Conservation (phyloP, 805 yeast genomes). For the Yueomyces sinensis region DNA sequence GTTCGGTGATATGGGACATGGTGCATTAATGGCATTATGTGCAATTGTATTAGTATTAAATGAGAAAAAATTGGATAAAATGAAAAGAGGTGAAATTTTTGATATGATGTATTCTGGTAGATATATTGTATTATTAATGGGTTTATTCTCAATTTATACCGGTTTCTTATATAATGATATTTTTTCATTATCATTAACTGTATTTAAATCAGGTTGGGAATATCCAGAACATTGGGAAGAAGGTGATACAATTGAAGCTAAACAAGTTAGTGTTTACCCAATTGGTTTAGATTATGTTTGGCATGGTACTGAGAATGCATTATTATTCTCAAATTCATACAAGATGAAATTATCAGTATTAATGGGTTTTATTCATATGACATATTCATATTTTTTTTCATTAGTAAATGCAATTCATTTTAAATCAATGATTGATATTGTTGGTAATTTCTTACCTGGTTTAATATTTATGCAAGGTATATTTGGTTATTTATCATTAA, state of each 20-base stretch:
- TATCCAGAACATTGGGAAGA: constrained; percentile 43
- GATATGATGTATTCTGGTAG: constrained; percentile 69
- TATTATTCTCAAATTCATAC: constrained; percentile 58
- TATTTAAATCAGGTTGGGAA: constrained; percentile 59
- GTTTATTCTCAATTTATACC: constrained; percentile 58
- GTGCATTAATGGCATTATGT: constrained; percentile 45
- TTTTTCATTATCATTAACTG: constrained; percentile 54
- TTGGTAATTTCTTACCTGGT: constrained; percentile 67
- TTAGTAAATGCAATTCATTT: constrained; percentile 47
- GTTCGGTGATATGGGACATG: constrained; percentile 79
- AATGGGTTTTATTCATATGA: constrained; percentile 68
- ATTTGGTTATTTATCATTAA: constrained; percentile 55
- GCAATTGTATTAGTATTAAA: constrained; percentile 41
- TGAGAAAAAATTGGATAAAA: constrained; percentile 37
- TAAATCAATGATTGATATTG: constrained; percentile 46
- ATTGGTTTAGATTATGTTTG: constrained; percentile 61
- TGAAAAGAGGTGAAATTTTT: constrained; percentile 60
- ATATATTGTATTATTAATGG: constrained; percentile 58
- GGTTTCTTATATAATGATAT: constrained; percentile 63
- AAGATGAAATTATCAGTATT: constrained; percentile 66
- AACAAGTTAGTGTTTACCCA: constrained; percentile 38
- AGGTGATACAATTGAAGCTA: constrained; percentile 37
- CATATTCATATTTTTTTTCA: constrained; percentile 56
- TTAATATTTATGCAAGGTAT: constrained; percentile 63
- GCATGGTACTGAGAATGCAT: constrained; percentile 70